Base-by-base conservation (phyloP, 768 basidiomycete genomes). In the Pleurotus ostreatus region DNA sequence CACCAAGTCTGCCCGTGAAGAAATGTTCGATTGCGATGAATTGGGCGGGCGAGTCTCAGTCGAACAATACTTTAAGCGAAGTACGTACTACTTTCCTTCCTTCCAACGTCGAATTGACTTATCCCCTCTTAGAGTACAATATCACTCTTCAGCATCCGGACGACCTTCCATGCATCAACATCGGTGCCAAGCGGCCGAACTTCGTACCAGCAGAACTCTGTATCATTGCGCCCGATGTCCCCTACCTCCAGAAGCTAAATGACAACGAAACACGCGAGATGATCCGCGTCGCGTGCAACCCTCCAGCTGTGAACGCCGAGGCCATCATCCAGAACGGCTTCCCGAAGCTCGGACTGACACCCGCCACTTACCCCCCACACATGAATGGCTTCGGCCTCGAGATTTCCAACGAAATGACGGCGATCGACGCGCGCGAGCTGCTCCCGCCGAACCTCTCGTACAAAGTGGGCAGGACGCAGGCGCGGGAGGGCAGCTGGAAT, bases 401-500 rank as follows among this genome's bases (percentile, higher is more conserved):
- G 4, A 75, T 94, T 47, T 75, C 76, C 30, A 57, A 59, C 1
- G 65, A 84, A 49, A 88, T 93, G 88, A 66, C 81, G 0, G 74
- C 78, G 5, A 66, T 90, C 3, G 89, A 89, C 1, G 85, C 68
- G 2, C 81, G 91, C 13, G 78, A 88, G 57, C 79, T 94, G 1
- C 72, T 70, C 0, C 70, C 85, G 0, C 92, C 92, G 0, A 57
- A 59, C 1, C 62, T 92, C 49, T 71, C 71, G 2, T 93, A 93
- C 63, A 72, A 68, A 38, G 68, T 61, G 3, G 83, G 81, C 1
- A 67, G 62, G 20, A 65, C 73, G 2, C 75, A 69, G 12, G 78
- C 83, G 5, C 70, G 63, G 37, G 80, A 86, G 30, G 92, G 85
- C 0, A 79, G 81, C 39, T 93, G 91, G 91, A 92, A 92, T 59